Conservation (phyloP, 768 basidiomycete genomes). For the Tulasnella sp. region DNA sequence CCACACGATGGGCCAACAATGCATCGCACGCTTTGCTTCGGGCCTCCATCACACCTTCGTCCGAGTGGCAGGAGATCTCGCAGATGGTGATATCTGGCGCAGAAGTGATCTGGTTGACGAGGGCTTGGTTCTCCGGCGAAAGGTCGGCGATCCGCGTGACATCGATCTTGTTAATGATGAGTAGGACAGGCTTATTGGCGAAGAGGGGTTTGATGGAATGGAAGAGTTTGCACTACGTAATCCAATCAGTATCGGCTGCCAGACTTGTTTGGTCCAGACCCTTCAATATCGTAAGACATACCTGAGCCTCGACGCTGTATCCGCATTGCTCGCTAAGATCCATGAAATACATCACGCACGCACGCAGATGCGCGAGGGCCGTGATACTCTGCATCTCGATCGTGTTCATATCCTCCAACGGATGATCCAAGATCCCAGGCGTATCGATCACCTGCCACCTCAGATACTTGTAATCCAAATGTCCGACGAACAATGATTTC, state of each 20-base stretch:
- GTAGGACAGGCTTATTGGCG: constrained; percentile 78
- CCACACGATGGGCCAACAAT: constrained; percentile 88
- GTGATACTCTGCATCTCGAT: constrained; percentile 99
- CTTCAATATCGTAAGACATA: too few relatives aligned
- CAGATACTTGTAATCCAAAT: constrained; percentile 97
- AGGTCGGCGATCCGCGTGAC: constrained; percentile 82
- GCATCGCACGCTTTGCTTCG: constrained; percentile 94
- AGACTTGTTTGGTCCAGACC: too few relatives aligned
- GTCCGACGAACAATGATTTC: constrained; percentile 95
- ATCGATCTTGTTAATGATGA: constrained; percentile 98
- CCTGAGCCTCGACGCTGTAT: constrained; percentile 92
- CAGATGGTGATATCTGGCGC: constrained; percentile 58
- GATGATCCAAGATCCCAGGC: constrained; percentile 94
- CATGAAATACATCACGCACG: constrained; percentile 96
- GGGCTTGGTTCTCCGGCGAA: constrained; percentile 54
- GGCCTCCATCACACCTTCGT: constrained; percentile 95
- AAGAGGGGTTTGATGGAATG: constrained; percentile 99
- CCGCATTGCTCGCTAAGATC: constrained; percentile 98
- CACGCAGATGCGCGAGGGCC: constrained; percentile 89
- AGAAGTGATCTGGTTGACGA: constrained; percentile 82
- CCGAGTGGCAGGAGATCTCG: constrained; percentile 88
- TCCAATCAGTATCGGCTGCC: too few relatives aligned
- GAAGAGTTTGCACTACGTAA: constrained; percentile 95
- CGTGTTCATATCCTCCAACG: constrained; percentile 99
- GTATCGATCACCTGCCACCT: constrained; percentile 99